These are phyloP conservation scores for Lepiota subincarnata DNA, from an alignment of 768 basidiomycete species.

Conservation along the genomic window DNA sequence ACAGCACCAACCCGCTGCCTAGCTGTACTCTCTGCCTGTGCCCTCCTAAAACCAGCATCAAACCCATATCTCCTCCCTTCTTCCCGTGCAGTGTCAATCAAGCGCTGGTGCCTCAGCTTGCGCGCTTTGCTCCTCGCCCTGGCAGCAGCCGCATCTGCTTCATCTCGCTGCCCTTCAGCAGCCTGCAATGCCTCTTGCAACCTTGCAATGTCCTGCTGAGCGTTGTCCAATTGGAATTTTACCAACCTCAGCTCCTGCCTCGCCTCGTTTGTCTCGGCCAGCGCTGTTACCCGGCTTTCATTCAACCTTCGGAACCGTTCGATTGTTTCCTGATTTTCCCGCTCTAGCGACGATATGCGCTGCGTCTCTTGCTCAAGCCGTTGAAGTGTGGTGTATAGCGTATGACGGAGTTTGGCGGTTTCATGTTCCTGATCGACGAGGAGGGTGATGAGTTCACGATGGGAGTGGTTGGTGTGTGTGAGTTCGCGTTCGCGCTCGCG, in stretches of 20 bases:
- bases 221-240: slow-evolving; percentile 35
- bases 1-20: slow-evolving; percentile 12
- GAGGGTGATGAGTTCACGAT: slow-evolving; percentile 27
- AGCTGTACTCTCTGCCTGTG: slow-evolving; percentile 26
- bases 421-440: slow-evolving; percentile 32
- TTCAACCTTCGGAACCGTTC: slow-evolving; percentile 32
- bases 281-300: slow-evolving; percentile 30
- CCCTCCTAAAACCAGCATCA: slow-evolving; percentile 43
- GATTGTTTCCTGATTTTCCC: slow-evolving; percentile 26
- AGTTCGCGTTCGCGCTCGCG: slow-evolving; percentile 19
- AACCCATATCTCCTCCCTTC: slow-evolving; percentile 52
- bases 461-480: slow-evolving; percentile 16
- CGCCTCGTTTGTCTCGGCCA: slow-evolving; percentile 33
- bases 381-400: slow-evolving; percentile 31
- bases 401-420: slow-evolving; percentile 28
- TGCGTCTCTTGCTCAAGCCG: slow-evolving; percentile 31
- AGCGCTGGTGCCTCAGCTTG: slow-evolving; percentile 44
- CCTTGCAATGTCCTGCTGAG: slow-evolving; percentile 46
- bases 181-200: slow-evolving; percentile 46
- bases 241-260: slow-evolving; percentile 34
- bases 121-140: slow-evolving; percentile 49
- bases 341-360: slow-evolving; percentile 31
- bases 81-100: slow-evolving; percentile 51
- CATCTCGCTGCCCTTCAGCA: slow-evolving; percentile 48
- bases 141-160: slow-evolving; percentile 52